Evolutionary conservation across 148 eudicot genomes (phyloP).

Genomic region (Rhododendron simsii): DNA sequence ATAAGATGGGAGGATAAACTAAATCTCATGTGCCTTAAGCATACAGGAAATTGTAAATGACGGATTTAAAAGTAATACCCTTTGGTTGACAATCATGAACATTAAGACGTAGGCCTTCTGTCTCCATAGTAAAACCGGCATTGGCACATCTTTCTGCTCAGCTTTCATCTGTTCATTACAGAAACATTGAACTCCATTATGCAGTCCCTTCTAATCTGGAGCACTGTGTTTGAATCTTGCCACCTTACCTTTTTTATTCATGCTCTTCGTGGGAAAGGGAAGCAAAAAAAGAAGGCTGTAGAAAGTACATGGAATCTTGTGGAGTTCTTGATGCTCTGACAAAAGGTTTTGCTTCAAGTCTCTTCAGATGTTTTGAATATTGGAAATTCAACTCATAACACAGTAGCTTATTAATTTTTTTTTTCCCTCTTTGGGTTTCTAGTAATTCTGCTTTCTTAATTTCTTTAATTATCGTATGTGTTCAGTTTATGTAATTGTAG

Average conservation of each 20-base stretch:
- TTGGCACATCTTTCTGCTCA: not conserved
- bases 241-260: too few relatives aligned
- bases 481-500: slow-evolving; percentile 26
- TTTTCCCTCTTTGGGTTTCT: not conserved
- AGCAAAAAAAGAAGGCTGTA: too few relatives aligned
- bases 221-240: too few relatives aligned
- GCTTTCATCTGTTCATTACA: not conserved
- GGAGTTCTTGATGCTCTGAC: slow-evolving; percentile 88
- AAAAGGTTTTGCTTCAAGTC: slow-evolving; percentile 43
- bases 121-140: not conserved
- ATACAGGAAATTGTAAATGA: not conserved
- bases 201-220: not conserved
- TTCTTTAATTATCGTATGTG: not conserved
- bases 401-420: not conserved
- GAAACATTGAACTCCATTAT: not conserved
- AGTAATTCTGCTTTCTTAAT: not conserved
- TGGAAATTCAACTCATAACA: not conserved
- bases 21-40: not conserved
- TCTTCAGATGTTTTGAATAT: not conserved
- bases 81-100: not conserved
- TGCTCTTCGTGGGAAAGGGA: too few relatives aligned
- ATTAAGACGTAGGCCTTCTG: not conserved
- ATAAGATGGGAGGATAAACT: not conserved
- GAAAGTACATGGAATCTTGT: not conserved
- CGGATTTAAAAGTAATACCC: not conserved